Base-by-base conservation (phyloP, 192 early-diverging fungal species). In the Coemansia nantahalensis region DNA sequence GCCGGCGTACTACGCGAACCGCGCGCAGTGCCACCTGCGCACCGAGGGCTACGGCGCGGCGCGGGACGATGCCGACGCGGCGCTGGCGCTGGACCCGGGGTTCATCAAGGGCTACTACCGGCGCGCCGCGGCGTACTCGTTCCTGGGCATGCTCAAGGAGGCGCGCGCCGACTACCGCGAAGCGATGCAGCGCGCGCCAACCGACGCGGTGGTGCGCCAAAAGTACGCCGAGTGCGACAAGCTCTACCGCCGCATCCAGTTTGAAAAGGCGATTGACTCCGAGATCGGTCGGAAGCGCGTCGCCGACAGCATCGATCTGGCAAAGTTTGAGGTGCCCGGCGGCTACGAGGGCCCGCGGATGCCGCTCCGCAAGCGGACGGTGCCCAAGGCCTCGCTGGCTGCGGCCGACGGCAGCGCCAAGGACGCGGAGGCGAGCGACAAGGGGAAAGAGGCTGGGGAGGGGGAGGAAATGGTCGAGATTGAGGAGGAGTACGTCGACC, bases 81-180 rank as follows among this genome's bases (percentile, higher is more conserved):
- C 93, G 13, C 80, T 98, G 11, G 82, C 77, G 46, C 62, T 96
- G 0, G 91, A 96, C 69, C 82, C 90, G 16, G 66, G 48, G 13
- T 93, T 87, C 53, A 81, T 86, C 58, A 98, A 99, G 81, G 97
- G 85, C 0, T 96, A 96, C 67, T 99, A 92, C 68, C 86, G 97
- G 34, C 82, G 93, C 48, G 97, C 94, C 4, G 80, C 85, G 8
- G 95, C 90, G 6, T 82, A 93, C 47, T 85, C 93, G 81, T 89
- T 87, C 1, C 71, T 98, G 69, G 83, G 86, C 10, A 82, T 88
- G 45, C 83, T 98, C 54, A 90, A 92, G 71, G 91, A 89, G 15
- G 87, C 90, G 4, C 79, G 84, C 37, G 75, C 80, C 13, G 89
- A 93, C 65, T 87, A 83, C 42, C 82, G 82, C 51, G 65, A 84